Base-by-base conservation (phyloP, 345 rosid genomes). In the Passiflora organensis region DNA sequence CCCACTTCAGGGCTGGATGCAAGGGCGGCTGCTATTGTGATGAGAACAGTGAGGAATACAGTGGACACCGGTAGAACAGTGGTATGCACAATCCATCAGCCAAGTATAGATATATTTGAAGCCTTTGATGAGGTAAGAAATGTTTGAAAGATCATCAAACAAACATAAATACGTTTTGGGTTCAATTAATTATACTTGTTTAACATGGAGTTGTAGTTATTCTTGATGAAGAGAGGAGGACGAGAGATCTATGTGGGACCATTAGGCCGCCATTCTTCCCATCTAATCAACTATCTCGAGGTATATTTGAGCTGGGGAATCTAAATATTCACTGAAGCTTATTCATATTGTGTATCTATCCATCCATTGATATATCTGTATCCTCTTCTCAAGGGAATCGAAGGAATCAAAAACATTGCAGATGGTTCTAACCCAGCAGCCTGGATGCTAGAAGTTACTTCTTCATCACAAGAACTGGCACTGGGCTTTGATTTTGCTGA, bases 1-100 rank as follows among this genome's bases (percentile, higher is more conserved):
- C 97, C 96, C 62, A 90, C 97, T 63, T 90, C 97, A 47, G 97
- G 97, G 24, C 75, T 90, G 19, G 97, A 90, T 69, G 97, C 97
- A 39, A 74, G 97, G 72, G 97, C 96, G 61, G 94, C 97, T 43
- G 97, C 97, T 28, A 87, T 87, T 49, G 96, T 90, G 16, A 84
- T 90, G 97, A 78, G 97, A 65, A 74, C 94, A 2, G 95, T 90
- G 15, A 79, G 95, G 71, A 89, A 86, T 78, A 86, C 97, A 0
- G 97, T 89, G n/a, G 95, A 89, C 64, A 89, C 95, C 0, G 93
- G 97, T 44, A 79, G 97, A 73, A 89, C 95, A 0, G 97, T 89
- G 14, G 90, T 89, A 5, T 90, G 97, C 77, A 90, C 95, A 23
- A 90, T 90, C 53, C 95, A 90, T 76, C 95, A 90, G 58, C 97